Percentiles rank a stretch among this genome's conserved stretches.
phyloP scores from a whole-genome alignment of 2,329 filamentous ascomycete genomes.

The Parafenestella ontariensis region DNA sequence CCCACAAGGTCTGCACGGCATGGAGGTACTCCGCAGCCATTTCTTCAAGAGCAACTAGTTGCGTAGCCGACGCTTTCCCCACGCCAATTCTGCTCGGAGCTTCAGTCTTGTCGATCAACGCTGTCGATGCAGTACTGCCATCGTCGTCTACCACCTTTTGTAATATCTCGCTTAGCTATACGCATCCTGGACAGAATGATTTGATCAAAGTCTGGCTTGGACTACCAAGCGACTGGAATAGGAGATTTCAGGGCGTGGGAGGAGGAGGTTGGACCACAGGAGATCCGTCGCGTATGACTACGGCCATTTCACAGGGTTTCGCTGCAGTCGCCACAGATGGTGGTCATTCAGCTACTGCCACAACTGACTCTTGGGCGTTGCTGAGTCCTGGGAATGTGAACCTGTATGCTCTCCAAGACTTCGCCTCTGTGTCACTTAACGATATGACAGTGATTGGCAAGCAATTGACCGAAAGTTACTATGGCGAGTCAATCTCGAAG shows the following conservation, averaged over 20 bases:
- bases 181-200: conserved; percentile 47
- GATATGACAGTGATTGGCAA: conserved; percentile 33
- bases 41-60: no score
- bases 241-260: conserved; percentile 21
- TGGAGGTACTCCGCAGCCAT: no score
- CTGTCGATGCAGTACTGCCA: no score
- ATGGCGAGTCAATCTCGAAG: conserved; percentile 33
- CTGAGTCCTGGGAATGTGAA: conserved; percentile 33
- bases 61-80: no score
- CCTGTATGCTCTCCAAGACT: conserved; percentile 38
- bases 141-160: no score
- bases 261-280: conserved; percentile 34
- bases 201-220: conserved; percentile 32
- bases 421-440: conserved; percentile 42
- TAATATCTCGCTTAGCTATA: no score
- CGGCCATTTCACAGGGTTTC: conserved; percentile 31
- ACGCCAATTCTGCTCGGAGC: no score
- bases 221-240: conserved; percentile 39
- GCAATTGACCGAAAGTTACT: conserved; percentile 32
- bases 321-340: conserved; percentile 32
- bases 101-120: no score
- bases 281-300: conserved; percentile 7
- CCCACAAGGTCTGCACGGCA: no score
- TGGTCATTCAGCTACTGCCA: conserved; percentile 13
- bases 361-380: conserved; percentile 21